Evolutionary conservation across 495 filamentous ascomycete genomes (phyloP).

Genomic region (Durotheca rogersii): DNA sequence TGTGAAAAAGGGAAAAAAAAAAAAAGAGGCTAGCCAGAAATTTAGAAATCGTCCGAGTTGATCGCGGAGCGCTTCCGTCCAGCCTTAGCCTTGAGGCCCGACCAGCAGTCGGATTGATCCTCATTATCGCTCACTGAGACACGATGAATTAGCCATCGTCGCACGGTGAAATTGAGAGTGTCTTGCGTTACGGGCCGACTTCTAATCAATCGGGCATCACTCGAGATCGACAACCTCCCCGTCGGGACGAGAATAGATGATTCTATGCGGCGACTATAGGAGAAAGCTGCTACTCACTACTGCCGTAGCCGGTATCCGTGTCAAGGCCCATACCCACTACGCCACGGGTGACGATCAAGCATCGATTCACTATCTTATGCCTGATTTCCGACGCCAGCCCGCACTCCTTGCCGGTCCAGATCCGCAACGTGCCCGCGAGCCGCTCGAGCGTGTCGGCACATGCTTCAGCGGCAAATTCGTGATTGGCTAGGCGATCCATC

Average conservation of each 20-base stretch:
- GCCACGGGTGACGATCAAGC: conserved; percentile 49
- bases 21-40: conserved; percentile 1
- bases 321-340: conserved; percentile 55
- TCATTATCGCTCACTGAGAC: conserved; percentile 25
- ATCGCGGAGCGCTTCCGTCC: neutral
- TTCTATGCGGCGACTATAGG: conserved; percentile 6
- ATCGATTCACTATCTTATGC: conserved; percentile 50
- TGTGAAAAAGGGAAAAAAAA: neutral
- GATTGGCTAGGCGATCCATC: conserved; percentile 58
- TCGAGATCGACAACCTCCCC: neutral
- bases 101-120: conserved; percentile 2
- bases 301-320: conserved; percentile 56
- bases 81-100: neutral
- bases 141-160: neutral
- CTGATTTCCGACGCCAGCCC: conserved; percentile 49
- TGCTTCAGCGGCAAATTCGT: conserved; percentile 52
- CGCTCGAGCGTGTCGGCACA: conserved; percentile 51
- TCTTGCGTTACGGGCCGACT: neutral
- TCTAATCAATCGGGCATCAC: neutral
- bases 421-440: conserved; percentile 53
- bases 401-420: conserved; percentile 51
- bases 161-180: neutral
- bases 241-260: conserved; percentile 3
- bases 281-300: conserved; percentile 34
- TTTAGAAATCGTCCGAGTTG: conserved; percentile 7